Conservation (phyloP, 2,329 filamentous ascomycete genomes). For the Penicillium sp. region DNA sequence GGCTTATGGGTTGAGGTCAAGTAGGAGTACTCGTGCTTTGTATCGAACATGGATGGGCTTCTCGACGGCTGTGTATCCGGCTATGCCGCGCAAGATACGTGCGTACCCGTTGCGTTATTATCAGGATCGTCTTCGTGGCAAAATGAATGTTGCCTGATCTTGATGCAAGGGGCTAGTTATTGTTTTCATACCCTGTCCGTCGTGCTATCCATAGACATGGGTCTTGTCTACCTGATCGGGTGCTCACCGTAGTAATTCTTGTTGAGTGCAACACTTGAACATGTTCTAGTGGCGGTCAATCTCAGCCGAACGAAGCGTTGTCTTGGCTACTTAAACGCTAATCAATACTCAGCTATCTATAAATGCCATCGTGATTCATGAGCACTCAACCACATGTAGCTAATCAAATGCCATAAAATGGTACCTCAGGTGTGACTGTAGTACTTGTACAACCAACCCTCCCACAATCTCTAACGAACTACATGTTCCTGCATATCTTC, state of each 20-base stretch:
- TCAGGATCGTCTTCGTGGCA: slow-evolving; percentile 29
- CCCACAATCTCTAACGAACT: neutral
- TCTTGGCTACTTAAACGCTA: too few relatives aligned
- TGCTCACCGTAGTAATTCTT: too few relatives aligned
- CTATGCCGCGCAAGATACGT: slow-evolving; percentile 30
- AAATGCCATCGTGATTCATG: too few relatives aligned
- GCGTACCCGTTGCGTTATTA: slow-evolving; percentile 34
- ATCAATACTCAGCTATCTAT: too few relatives aligned
- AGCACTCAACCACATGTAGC: neutral
- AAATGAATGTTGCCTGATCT: slow-evolving; percentile 24
- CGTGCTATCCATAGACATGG: too few relatives aligned
- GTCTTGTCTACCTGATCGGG: too few relatives aligned
- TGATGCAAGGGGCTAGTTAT: neutral
- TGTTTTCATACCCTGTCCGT: too few relatives aligned
- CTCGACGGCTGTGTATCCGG: slow-evolving; percentile 35
- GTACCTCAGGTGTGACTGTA: neutral
- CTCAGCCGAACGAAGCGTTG: too few relatives aligned
- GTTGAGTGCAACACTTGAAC: too few relatives aligned
- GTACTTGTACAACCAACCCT: neutral
- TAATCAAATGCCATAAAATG: neutral
- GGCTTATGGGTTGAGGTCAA: slow-evolving; percentile 34
- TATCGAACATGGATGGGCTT: slow-evolving; percentile 35
- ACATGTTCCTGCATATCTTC: neutral
- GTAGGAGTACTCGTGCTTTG: slow-evolving; percentile 23
- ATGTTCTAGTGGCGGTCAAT: too few relatives aligned